Base-by-base conservation (phyloP, 345 rosid genomes). In the Aurinia saxatilis region DNA sequence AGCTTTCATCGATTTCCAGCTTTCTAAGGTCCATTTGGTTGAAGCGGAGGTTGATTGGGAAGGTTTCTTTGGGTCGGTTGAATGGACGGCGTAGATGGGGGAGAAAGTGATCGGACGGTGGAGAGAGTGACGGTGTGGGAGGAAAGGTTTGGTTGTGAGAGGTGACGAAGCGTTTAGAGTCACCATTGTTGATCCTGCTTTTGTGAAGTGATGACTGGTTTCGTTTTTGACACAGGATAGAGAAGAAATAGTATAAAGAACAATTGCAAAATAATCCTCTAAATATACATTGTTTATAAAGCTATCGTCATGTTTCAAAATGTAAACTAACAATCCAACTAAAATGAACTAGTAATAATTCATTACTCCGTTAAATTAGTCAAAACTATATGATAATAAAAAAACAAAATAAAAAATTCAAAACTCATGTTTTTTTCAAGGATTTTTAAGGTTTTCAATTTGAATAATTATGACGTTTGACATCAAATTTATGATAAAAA, bases 1-100 rank as follows among this genome's bases (percentile, higher is more conserved):
- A 10, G 83, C 90, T 73, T 78, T 79, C 81, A 65, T 81, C 16
- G 83, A 63, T 72, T 75, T 84, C 90, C 90, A 84, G 58, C 84
- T 75, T 6, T 84, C 86, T 0, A 75, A 4, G 15, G 71, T 63
- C 90, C 90, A 84, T 75, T 74, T 76, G 27, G 68, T 66, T 1
- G 77, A 25, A 42, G 31, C 66, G 33, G 61, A 50, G 70, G 65
- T 1, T 37, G 68, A 46, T 56, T 57, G 53, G 0, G 51, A 0
- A 15, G 74, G 49, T 50, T 79, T 50, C 70, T 81, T 31, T 72
- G 60, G 60, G 10, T 83, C 84, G 2, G 78, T 59, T 4, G 95
- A 73, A 23, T 76, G 95, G 53, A 80, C 82, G 68, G 88, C 85
- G 68, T 79, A 70, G 29, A 81, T 73, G 15, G 76, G 71, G 29